Evolutionary conservation across 2,329 filamentous ascomycete genomes (phyloP), one percentile per base, ranked within the genome.

Genomic region (Fusarium sp.): DNA sequence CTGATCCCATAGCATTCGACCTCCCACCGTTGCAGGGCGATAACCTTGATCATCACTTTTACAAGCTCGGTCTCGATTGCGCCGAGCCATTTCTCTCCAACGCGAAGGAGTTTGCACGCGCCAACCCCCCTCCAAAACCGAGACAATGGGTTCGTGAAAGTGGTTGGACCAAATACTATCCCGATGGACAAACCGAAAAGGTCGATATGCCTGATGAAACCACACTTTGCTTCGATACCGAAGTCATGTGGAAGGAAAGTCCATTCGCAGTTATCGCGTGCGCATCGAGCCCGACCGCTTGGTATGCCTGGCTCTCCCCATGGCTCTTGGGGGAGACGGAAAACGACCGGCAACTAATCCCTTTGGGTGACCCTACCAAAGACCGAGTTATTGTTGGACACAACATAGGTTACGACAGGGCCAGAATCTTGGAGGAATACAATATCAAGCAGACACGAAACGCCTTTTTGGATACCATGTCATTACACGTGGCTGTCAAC

Each of bases 271-370:
- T 98, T 66, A 98, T 99, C 95, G 97, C 97, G 25, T 98, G 96
- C 81, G 97, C 97, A 15, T 94, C 92, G 20, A 95, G 95, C 76
- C 92, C 94, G 1, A 95, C 91, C 4, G 92, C 95, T 33, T 99
- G 97, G 97, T 99, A 99, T 84, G 94, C 93, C 1, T 99, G 97
- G 97, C 83, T 99, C 63, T 99, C 97, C 14, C 97, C 97, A 0
- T 99, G 96, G 96, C 85, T 99, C 38, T 84, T 99, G 20, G 94
- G 92, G 33, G 94, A 98, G 85, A 92, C 94, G 2, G 86, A 93
- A 38, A 91, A 91, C 35, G 89, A 94, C 79, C 89, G 90, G 57
- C 96, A 99, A 69, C 85, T 99, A 14, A 92, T 99, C 58, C 95
- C 97, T 0, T 84, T 99, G 8, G 97, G 97, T 33, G 92, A 98